A percentile compares a stretch with the other conserved stretches of the same genome.
These are phyloP conservation scores for Aspergillus pseudotamarii DNA, from an alignment of 2,329 filamentous ascomycete species.

Conservation along the genomic window DNA sequence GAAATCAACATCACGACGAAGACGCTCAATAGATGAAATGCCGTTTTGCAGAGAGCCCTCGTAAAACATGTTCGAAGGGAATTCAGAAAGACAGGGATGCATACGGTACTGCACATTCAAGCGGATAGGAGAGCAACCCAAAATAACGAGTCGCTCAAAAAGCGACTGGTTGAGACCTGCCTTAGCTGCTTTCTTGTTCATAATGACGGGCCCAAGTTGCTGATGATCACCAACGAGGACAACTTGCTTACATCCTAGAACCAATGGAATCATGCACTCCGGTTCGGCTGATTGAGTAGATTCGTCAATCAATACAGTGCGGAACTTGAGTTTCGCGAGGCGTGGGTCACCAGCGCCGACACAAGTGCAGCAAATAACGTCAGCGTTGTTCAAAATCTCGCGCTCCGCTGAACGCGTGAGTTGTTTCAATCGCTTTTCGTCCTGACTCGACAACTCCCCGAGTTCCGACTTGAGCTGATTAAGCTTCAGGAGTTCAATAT, in stretches of 20 bases:
- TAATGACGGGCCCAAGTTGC: slow-evolving; percentile 96
- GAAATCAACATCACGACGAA: slow-evolving; percentile 93
- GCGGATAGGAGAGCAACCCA: slow-evolving; percentile 87
- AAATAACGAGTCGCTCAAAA: slow-evolving; percentile 91
- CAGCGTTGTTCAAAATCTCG: slow-evolving; percentile 91
- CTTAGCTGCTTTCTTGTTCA: slow-evolving; percentile 99
- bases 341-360: slow-evolving; percentile 96
- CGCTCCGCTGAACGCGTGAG: slow-evolving; percentile 91
- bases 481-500: slow-evolving; percentile 88
- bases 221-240: slow-evolving; percentile 99
- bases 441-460: slow-evolving; percentile 88
- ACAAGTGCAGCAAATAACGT: slow-evolving; percentile 98
- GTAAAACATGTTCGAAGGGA: slow-evolving; percentile 99
- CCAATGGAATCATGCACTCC: slow-evolving; percentile 97
- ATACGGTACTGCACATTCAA: slow-evolving; percentile 98
- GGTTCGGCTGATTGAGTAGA: slow-evolving; percentile 97
- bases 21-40: slow-evolving; percentile 83
- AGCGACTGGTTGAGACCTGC: slow-evolving; percentile 97
- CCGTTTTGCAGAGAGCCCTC: slow-evolving; percentile 96
- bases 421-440: slow-evolving; percentile 98
- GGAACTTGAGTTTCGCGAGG: slow-evolving; percentile 95
- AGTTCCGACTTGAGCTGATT: slow-evolving; percentile 89
- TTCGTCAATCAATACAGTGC: slow-evolving; percentile 96
- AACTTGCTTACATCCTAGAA: slow-evolving; percentile 96
- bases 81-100: slow-evolving; percentile 96